These are phyloP conservation scores for Pyrus bretschneideri DNA, from an alignment of 306 rosid species.

Conservation along the genomic window DNA sequence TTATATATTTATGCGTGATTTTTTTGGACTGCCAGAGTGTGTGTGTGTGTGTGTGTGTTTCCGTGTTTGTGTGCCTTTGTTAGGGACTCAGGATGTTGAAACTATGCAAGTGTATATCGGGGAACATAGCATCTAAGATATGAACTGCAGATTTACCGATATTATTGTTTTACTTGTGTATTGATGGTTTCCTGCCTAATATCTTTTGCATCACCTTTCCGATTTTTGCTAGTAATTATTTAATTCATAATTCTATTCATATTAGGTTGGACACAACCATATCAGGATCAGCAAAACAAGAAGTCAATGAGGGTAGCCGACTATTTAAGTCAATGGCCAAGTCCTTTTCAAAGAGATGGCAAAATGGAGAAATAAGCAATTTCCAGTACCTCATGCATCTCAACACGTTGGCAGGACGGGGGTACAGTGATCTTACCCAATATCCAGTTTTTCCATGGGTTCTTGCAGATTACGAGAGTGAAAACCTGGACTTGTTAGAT, in stretches of 20 bases:
- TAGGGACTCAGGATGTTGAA: not conserved
- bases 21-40: not conserved
- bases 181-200: slow-evolving; percentile 5
- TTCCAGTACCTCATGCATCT: slow-evolving; percentile 99
- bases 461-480: slow-evolving; percentile 93
- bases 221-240: slow-evolving; percentile 1
- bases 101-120: not conserved
- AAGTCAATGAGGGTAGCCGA: slow-evolving; percentile 88
- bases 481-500: slow-evolving; percentile 60
- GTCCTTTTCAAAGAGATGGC: slow-evolving; percentile 99
- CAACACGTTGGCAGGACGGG: slow-evolving; percentile 99
- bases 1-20: slow-evolving; percentile 1
- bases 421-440: slow-evolving; percentile 98
- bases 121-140: not conserved
- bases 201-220: not conserved
- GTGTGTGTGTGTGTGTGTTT: not conserved
- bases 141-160: not conserved
- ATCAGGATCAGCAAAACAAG: slow-evolving; percentile 94
- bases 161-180: not conserved
- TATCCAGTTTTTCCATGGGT: slow-evolving; percentile 99
- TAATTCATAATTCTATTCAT: slow-evolving; percentile 8
- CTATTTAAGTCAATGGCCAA: slow-evolving; percentile 86
- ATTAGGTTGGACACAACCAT: slow-evolving; percentile 97
- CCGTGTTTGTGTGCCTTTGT: not conserved
- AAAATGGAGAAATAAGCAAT: slow-evolving; percentile 96